Evolutionary conservation across 2,329 filamentous ascomycete genomes (phyloP), one percentile per base, ranked within the genome.

Genomic region (Calonectria fujianensis): DNA sequence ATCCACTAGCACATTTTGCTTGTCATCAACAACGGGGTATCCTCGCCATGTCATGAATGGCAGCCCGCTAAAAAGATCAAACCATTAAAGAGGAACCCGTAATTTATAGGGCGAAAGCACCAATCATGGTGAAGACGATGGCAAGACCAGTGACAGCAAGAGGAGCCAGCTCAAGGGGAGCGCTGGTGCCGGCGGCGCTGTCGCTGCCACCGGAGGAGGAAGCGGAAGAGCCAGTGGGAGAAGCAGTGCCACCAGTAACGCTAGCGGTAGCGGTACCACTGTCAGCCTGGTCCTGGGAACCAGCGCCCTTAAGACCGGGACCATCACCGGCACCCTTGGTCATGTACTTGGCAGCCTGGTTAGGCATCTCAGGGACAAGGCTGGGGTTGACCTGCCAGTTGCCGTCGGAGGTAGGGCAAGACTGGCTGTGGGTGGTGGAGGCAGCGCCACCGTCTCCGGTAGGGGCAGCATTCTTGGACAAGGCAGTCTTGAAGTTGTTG

Each of bases 331-430:
- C 90, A 79, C 90, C 90, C 11, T 85, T 80, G 45, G 84, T 86
- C 86, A 92, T 88, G 85, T 86, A 91, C 85, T 89, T 87, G 78
- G 86, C 76, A 37, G 90, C 90, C 35, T 84, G 84, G 0, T 84
- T 76, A 48, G 90, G 90, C 73, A 92, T 90, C 48, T 86, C 86
- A 16, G 90, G 90, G 32, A 92, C 85, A 24, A 84, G 75, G 59
- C 85, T 88, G 57, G 87, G 83, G 79, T 89, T 85, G 48, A 92
- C 88, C 50, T 89, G 85, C 90, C 90, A 92, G 77, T 83, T 74
- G 18, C 82, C 69, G 75, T 89, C 87, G 69, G 85, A 83, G 48
- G 87, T 87, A 32, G 90, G 90, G 85, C 90, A 92, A 11, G 84
- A 80, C 52, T 83, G 85, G 18, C 87, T 80, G 75, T 88, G 84